Conservation (phyloP, 1,139 yeast genomes). For the Ogataea hybrid region DNA sequence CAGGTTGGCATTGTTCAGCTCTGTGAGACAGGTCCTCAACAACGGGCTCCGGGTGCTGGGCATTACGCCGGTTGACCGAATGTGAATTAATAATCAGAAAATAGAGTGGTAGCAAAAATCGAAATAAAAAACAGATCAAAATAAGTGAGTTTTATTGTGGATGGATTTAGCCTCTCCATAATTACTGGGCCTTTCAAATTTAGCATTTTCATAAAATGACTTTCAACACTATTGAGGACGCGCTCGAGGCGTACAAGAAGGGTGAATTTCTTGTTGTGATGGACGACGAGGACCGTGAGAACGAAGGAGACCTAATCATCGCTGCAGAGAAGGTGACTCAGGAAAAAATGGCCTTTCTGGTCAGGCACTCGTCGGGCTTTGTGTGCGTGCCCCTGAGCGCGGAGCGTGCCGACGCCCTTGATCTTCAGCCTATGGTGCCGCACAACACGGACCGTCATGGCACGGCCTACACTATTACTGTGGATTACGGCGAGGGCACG, state of each 20-base stretch:
- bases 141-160: background rate
- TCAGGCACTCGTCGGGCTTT: slow-evolving; percentile 85
- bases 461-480: slow-evolving; percentile 94
- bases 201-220: background rate
- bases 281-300: slow-evolving; percentile 95
- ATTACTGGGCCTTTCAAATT: background rate
- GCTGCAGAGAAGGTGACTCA: slow-evolving; percentile 83
- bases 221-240: slow-evolving; percentile 54
- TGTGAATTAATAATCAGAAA: slow-evolving; percentile 46
- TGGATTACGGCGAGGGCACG: slow-evolving; percentile 80
- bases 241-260: slow-evolving; percentile 73
- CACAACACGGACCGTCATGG: slow-evolving; percentile 83
- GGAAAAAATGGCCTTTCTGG: slow-evolving; percentile 91
- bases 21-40: slow-evolving; percentile 86
- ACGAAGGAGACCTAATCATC: slow-evolving; percentile 94
- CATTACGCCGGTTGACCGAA: slow-evolving; percentile 96
- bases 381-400: slow-evolving; percentile 88
- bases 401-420: slow-evolving; percentile 73
- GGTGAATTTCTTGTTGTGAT: slow-evolving; percentile 92
- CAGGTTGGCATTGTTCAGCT: slow-evolving; percentile 85
- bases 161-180: background rate
- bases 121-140: background rate
- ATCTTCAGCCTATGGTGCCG: slow-evolving; percentile 75
- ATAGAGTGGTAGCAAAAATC: background rate
- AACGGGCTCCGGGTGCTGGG: slow-evolving; percentile 93